Percentiles rank a stretch among this genome's conserved stretches.
phyloP scores from a whole-genome alignment of 179 eudicot species.

The Amaranthus tricolor region DNA sequence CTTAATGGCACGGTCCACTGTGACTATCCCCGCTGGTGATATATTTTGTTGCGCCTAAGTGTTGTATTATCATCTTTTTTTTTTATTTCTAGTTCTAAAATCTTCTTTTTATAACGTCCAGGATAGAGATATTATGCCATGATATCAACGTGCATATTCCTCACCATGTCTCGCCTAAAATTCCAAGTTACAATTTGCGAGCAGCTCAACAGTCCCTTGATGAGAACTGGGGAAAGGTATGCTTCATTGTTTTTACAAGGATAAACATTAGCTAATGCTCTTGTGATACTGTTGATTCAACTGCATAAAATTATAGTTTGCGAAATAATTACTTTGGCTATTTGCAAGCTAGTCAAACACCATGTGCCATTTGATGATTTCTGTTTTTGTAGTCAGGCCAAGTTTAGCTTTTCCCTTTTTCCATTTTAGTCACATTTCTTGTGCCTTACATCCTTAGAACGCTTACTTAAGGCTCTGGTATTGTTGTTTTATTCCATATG shows the following conservation, averaged over 20 bases:
- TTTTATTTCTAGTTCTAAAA: constrained; percentile 2
- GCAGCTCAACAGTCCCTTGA: constrained; percentile 85
- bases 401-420: too few relatives aligned
- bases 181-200: constrained; percentile 89
- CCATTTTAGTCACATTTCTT: too few relatives aligned
- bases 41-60: background rate
- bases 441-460: too few relatives aligned
- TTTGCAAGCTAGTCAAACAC: too few relatives aligned
- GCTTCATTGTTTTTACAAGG: background rate
- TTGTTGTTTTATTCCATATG: too few relatives aligned
- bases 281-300: too few relatives aligned
- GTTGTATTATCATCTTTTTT: background rate
- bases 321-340: too few relatives aligned
- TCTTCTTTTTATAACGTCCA: constrained; percentile 29
- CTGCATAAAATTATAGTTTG: too few relatives aligned
- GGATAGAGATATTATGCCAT: constrained; percentile 91
- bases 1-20: constrained; percentile 94
- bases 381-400: too few relatives aligned
- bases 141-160: constrained; percentile 93
- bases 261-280: too few relatives aligned
- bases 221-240: constrained; percentile 92
- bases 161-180: constrained; percentile 85
- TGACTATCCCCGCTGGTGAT: constrained; percentile 89
- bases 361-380: too few relatives aligned
- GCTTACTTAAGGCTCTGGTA: too few relatives aligned